Base-by-base conservation (phyloP, 768 basidiomycete genomes). In the Cubamyces sp. region DNA sequence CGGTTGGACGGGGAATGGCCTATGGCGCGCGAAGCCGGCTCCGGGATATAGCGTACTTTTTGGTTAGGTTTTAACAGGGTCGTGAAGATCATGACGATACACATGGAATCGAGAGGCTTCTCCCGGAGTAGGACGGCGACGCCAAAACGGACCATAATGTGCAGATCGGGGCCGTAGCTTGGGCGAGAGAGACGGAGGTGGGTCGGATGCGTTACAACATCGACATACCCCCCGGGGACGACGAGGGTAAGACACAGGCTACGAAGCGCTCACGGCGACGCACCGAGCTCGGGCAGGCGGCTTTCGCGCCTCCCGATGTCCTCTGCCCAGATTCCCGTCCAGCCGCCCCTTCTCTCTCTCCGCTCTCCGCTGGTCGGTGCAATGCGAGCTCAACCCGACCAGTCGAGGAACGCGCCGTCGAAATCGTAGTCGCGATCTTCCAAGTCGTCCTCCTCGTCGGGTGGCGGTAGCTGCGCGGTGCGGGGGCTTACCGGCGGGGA, bases 401-500 rank as follows among this genome's bases (percentile, higher is more conserved):
- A 73, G 53, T 73, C 71, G 58, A 68, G 63, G 66, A 71, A 73
- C 41, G 69, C 65, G 53, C 70, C 67, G 48, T 68, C 69, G 39
- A 73, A 69, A 25, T 67, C 70, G 60, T 69, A 69, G 61, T 70
- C 68, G 49, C 60, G 62, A 51, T 66, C 64, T 16, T 52, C 50
- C 54, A 64, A 19, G 37, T 60, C 67, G 30, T 65, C 60, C 34
- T 64, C 69, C 43, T 46, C 59, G 28, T 61, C 51, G 14, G 66
- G 63, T 15, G 68, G 64, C 26, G 67, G 62, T 19, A 65, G 34
- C 48, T 61, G 67, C 26, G 59, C 63, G 21, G 63, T 55, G 37
- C 70, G 68, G 19, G 71, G 70, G n/a, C 65, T 68, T 25, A 70
- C 70, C 8, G 70, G 70, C 15, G 71, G 71, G 19, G 71, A 73